Conservation (phyloP, 805 yeast species). For the Kodamaea hsintzibuensis region DNA sequence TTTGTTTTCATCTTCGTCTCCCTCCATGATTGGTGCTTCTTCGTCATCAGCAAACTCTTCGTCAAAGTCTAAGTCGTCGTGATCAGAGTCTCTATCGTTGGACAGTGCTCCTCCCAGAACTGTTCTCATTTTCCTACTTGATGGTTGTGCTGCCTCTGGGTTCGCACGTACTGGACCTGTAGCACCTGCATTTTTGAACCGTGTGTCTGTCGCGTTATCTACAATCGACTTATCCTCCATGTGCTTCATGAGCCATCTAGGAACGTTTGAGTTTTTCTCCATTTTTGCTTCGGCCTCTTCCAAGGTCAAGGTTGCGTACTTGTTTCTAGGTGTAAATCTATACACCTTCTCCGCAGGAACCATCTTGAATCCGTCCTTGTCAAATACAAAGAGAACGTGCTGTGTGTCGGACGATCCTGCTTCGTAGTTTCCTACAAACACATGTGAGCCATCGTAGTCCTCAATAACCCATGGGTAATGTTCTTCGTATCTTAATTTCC, state of each 20-base stretch:
- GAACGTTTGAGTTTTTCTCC: conserved; percentile 75
- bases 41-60: conserved; percentile 99
- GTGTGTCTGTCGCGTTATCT: conserved; percentile 48
- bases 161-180: conserved; percentile 2
- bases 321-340: conserved; percentile 89
- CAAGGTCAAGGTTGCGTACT: conserved; percentile 87
- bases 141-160: conserved; percentile 8
- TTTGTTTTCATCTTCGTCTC: conserved; percentile 92
- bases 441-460: conserved; percentile 91
- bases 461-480: conserved; percentile 98
- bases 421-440: conserved; percentile 95
- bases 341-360: conserved; percentile 94
- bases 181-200: conserved; percentile 32
- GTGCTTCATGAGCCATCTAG: conserved; percentile 95
- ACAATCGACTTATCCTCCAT: conserved; percentile 52
- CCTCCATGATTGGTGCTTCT: conserved; percentile 97
- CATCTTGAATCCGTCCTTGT: conserved; percentile 86
- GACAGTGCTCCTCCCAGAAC: conserved; percentile 45
- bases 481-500: conserved; percentile 89
- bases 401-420: conserved; percentile 86
- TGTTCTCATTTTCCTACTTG: conserved; percentile 39
- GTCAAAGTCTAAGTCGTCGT: conserved; percentile 90
- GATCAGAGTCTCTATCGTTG: conserved; percentile 67
- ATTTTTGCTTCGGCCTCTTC: conserved; percentile 96
- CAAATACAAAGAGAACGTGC: conserved; percentile 76